A percentile compares a stretch with the other conserved stretches of the same genome.
phyloP scores from a whole-genome alignment of 768 basidiomycete species.

The Baorangia bicolor region DNA sequence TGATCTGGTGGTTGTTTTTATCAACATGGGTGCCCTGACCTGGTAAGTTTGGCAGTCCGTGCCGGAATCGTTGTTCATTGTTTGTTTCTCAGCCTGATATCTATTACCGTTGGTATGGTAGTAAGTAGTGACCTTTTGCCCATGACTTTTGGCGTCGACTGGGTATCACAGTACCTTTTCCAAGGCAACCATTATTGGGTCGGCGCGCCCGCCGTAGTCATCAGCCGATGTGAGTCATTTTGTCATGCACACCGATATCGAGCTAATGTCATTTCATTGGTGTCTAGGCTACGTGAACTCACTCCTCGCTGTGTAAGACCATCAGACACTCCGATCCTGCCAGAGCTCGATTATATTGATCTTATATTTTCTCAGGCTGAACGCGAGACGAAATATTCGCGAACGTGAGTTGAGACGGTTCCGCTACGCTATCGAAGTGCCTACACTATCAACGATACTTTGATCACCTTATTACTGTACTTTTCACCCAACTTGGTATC shows the following conservation, averaged over 20 bases:
- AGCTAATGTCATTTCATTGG: not conserved
- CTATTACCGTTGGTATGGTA: constrained; percentile 1
- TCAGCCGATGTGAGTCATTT: constrained; percentile 10
- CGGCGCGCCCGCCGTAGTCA: constrained; percentile 1
- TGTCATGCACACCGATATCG: not conserved
- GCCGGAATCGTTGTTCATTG: not conserved
- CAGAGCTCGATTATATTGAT: not conserved
- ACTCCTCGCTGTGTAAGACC: constrained; percentile 9
- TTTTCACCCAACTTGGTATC: no score
- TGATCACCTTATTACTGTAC: not conserved
- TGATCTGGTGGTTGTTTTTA: constrained; percentile 10
- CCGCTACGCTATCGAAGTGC: constrained; percentile 2
- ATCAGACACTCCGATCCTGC: not conserved
- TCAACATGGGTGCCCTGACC: constrained; percentile 17
- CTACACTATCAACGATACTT: not conserved
- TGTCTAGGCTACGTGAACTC: constrained; percentile 16
- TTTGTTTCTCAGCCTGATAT: constrained; percentile 5
- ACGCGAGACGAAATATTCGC: constrained; percentile 7
- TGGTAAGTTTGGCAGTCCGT: not conserved
- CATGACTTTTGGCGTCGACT: not conserved
- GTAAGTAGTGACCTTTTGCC: not conserved
- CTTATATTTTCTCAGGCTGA: constrained; percentile 1
- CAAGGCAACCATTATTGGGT: constrained; percentile 13
- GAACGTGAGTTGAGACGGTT: constrained; percentile 7
- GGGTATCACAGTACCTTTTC: not conserved